phyloP scores from a whole-genome alignment of 73 alveolate genomes.

The Tetrahymena thermophila region DNA sequence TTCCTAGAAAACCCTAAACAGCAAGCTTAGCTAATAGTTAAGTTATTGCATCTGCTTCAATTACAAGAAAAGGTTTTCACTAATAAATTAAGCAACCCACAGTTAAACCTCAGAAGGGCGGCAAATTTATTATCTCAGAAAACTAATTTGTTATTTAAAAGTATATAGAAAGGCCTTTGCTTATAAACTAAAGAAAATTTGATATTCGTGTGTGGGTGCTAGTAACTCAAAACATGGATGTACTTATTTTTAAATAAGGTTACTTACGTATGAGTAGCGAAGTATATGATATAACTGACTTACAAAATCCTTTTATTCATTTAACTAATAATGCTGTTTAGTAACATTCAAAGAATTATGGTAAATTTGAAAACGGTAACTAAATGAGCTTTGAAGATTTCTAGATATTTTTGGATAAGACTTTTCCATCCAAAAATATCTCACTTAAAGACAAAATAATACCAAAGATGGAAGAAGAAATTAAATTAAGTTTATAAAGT shows the following conservation, averaged over 20 bases:
- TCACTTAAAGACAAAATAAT: slow-evolving; percentile 7
- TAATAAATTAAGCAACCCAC: not conserved
- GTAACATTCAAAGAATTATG: slow-evolving; percentile 62
- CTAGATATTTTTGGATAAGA: slow-evolving; percentile 35
- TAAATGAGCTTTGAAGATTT: slow-evolving; percentile 55
- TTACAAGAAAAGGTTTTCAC: not conserved
- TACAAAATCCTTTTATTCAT: slow-evolving; percentile 59
- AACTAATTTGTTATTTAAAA: slow-evolving; percentile 69
- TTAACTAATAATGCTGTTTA: slow-evolving; percentile 77
- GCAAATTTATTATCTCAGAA: not conserved
- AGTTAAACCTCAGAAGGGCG: not conserved
- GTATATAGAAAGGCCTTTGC: slow-evolving; percentile 70
- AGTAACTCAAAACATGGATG: slow-evolving; percentile 40
- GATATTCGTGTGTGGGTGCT: slow-evolving; percentile 74
- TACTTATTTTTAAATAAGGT: slow-evolving; percentile 65
- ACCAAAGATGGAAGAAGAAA: slow-evolving; percentile 23
- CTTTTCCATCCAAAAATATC: slow-evolving; percentile 6
- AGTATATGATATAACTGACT: slow-evolving; percentile 43
- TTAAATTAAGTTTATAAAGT: slow-evolving; percentile 31
- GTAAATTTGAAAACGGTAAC: slow-evolving; percentile 76
- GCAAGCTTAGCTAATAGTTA: not conserved
- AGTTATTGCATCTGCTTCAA: not conserved
- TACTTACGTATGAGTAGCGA: slow-evolving; percentile 69
- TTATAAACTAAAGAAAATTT: slow-evolving; percentile 60
- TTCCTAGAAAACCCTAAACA: not conserved